These are phyloP conservation scores for Cercophora scortea DNA, from an alignment of 495 filamentous ascomycete genomes.

Conservation along the genomic window DNA sequence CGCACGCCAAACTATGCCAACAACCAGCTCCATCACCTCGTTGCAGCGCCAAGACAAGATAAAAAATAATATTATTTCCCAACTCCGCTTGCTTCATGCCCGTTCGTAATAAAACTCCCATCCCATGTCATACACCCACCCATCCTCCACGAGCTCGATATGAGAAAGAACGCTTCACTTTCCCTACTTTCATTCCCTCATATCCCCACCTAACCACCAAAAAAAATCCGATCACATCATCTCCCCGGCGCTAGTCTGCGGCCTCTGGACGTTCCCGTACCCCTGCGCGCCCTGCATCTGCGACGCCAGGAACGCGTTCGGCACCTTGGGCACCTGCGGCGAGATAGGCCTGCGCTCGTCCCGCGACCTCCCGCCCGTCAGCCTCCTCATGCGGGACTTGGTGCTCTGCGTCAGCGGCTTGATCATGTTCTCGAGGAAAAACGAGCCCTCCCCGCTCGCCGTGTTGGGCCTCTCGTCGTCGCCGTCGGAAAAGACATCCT, in stretches of 20 bases:
- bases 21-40: no score
- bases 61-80: no score
- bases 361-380: constrained; percentile 54
- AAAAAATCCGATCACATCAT: constrained; percentile 2
- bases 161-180: no score
- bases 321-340: constrained; percentile 14
- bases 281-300: constrained; percentile 4
- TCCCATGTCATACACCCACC: no score
- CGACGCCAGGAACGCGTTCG: constrained; percentile 14
- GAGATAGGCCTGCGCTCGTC: constrained; percentile 47
- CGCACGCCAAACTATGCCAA: no score
- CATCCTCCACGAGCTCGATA: no score
- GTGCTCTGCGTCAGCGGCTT: constrained; percentile 44
- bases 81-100: no score
- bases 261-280: neutral
- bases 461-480: constrained; percentile 38
- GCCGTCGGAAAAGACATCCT: constrained; percentile 47
- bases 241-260: neutral
- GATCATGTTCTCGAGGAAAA: constrained; percentile 63
- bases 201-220: no score
- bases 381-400: constrained; percentile 55
- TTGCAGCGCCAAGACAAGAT: no score
- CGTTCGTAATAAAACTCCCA: no score
- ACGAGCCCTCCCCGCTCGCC: constrained; percentile 27
- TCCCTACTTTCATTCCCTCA: no score